Base-by-base conservation (phyloP, 768 basidiomycete species). In the Collybia sp. region DNA sequence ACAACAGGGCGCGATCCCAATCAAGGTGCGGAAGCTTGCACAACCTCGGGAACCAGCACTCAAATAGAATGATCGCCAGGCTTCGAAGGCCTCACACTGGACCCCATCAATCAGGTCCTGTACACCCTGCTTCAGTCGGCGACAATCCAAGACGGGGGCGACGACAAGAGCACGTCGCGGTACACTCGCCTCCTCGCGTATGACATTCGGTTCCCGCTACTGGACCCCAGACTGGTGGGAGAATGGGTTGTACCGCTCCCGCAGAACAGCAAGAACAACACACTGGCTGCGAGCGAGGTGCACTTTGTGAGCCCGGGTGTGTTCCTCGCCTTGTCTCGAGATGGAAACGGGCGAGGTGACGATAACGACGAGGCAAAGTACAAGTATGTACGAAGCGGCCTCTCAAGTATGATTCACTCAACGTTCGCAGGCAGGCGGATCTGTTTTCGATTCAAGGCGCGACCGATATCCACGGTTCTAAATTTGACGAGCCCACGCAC, bases 111-210 rank as follows among this genome's bases (percentile, higher is more conserved):
- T 1, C 60, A 63, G 4, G 74, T 67, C 1, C 67, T 85, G 2
- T 85, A 80, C 55, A 81, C 73, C 0, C 71, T 85, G 53, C 68
- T 85, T 1, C 84, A 87, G 53, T 71, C 75, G 5, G 83, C 80
- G 0, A 70, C 77, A 1, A 72, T 81, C 4, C 83, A 85, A 51
- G 83, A 84, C 52, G 79, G 82, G n/a, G 79, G 78, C 0, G 52
- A 55, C 31, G 61, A 69, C 44, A 72, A 76, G 50, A 59, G 56
- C 3, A 78, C 73, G 6, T 70, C 71, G 0, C 65, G 76, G 6
- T 78, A 68, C 59, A 79, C 81, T 4, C 74, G 83, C 12, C 63
- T 85, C 19, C 59, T 83, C 35, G 76, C 75, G 0, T 86, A 74
- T 50, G 66, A 83, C 53, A 60, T 83, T 33, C 63, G 70, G 2